These are phyloP conservation scores for Onygena corvina DNA, from an alignment of 2,329 filamentous ascomycete species.

Conservation along the genomic window DNA sequence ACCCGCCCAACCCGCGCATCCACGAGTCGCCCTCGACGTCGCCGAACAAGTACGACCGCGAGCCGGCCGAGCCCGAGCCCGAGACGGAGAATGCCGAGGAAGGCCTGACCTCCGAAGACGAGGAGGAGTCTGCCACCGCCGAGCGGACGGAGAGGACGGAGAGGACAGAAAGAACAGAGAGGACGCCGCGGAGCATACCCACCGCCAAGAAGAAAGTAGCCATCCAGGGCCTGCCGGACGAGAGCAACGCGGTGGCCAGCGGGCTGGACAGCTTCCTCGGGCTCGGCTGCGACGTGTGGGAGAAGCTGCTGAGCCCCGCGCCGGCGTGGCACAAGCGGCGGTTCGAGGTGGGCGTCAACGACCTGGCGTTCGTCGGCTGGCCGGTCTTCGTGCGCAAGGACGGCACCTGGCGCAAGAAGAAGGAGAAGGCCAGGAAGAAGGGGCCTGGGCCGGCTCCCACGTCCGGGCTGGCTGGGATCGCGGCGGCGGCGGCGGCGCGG, in stretches of 20 bases:
- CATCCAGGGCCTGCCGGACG: not conserved
- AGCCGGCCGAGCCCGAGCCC: not conserved
- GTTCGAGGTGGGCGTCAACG: conserved; percentile 72
- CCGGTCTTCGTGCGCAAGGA: conserved; percentile 71
- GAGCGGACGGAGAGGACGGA: too few species aligned
- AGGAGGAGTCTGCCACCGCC: too few species aligned
- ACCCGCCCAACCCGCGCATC: conserved; percentile 50
- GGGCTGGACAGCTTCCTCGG: conserved; percentile 62
- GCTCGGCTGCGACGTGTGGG: conserved; percentile 63
- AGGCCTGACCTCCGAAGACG: conserved; percentile 30
- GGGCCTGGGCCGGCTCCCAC: conserved; percentile 21
- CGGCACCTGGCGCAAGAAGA: conserved; percentile 57
- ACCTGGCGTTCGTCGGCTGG: conserved; percentile 67
- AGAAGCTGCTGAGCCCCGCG: conserved; percentile 65
- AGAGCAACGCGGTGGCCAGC: conserved; percentile 2
- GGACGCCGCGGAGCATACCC: not conserved
- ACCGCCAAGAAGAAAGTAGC: conserved; percentile 2
- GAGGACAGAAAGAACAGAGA: not conserved
- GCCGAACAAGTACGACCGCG: conserved; percentile 1
- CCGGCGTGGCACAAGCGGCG: conserved; percentile 65
- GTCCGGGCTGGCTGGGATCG: too few species aligned
- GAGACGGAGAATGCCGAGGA: conserved; percentile 21
- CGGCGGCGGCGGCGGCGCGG: too few species aligned
- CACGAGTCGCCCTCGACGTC: conserved; percentile 25
- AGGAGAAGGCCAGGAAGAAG: conserved; percentile 23